phyloP scores from a whole-genome alignment of 371 early-diverging fungal species.

The Chytridiales sp. region DNA sequence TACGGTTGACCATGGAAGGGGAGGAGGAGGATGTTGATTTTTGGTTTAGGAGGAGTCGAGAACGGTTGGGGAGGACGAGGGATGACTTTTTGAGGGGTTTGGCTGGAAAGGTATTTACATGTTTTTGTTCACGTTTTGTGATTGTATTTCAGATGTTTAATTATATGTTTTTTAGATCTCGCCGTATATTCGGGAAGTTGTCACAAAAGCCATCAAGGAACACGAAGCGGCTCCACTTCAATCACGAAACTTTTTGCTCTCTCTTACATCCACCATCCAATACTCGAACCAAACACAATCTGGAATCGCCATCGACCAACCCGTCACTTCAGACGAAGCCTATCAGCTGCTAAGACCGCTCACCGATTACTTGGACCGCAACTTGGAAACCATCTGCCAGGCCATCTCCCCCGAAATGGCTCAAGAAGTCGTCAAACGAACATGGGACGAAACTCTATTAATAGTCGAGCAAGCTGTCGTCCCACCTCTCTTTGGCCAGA shows the following conservation, averaged over 20 bases:
- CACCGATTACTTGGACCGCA: conserved; percentile 81
- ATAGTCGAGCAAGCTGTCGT: conserved; percentile 70
- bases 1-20: conserved; percentile 85
- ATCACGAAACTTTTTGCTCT: conserved; percentile 20
- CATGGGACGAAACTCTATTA: conserved; percentile 78
- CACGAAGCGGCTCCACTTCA: conserved; percentile 40
- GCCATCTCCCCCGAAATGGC: conserved; percentile 71
- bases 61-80: conserved; percentile 40
- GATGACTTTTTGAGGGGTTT: conserved; percentile 44
- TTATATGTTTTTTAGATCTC: conserved; percentile 24
- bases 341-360: conserved; percentile 72
- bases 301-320: conserved; percentile 30
- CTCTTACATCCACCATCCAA: conserved; percentile 22
- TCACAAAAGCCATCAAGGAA: conserved; percentile 35
- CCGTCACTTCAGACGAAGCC: conserved; percentile 63
- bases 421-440: conserved; percentile 68
- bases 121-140: not conserved
- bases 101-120: conserved; percentile 23
- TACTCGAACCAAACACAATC: conserved; percentile 35
- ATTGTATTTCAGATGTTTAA: conserved; percentile 1
- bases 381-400: conserved; percentile 69
- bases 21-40: conserved; percentile 91
- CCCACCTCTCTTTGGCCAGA: conserved; percentile 73
- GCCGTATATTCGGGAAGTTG: conserved; percentile 27
- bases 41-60: conserved; percentile 74